These are phyloP conservation scores for Marasmius fiardii DNA, from an alignment of 1,284 basidiomycete genomes.

Conservation along the genomic window DNA sequence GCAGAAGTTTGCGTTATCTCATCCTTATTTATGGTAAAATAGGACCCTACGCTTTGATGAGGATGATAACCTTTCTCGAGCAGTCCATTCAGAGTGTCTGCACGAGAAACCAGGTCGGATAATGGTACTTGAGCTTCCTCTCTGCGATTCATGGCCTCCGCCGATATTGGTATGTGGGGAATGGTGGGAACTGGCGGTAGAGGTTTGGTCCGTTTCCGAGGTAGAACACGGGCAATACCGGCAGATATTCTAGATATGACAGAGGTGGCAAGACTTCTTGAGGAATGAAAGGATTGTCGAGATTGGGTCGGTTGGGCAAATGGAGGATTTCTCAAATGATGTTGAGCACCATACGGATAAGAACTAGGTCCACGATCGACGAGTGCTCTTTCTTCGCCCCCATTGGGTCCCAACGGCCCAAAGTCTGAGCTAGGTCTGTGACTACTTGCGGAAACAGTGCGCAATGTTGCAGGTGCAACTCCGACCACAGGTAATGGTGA, in stretches of 20 bases:
- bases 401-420: background rate
- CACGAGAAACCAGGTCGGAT: conserved; percentile 50
- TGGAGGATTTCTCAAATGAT: background rate
- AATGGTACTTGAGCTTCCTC: conserved; percentile 45
- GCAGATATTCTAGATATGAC: conserved; percentile 45
- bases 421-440: background rate
- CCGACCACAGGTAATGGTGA: conserved; percentile 26
- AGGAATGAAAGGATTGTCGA: conserved; percentile 41
- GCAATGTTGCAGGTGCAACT: conserved; percentile 26
- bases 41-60: conserved; percentile 36
- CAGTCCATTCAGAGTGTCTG: conserved; percentile 41
- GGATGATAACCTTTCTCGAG: conserved; percentile 53
- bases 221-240: conserved; percentile 32
- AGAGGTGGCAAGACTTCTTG: conserved; percentile 44
- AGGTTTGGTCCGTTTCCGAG: conserved; percentile 47
- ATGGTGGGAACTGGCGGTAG: conserved; percentile 53
- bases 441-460: conserved; percentile 13
- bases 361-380: conserved; percentile 13
- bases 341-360: conserved; percentile 19
- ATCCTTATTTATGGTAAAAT: conserved; percentile 15
- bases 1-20: conserved; percentile 22
- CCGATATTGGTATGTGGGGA: conserved; percentile 37
- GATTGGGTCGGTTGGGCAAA: conserved; percentile 11
- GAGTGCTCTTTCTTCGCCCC: background rate
- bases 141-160: conserved; percentile 37